Evolutionary conservation across 2,329 filamentous ascomycete species (phyloP), one percentile per base, ranked within the genome.

Genomic region (Colletotrichum musicola): DNA sequence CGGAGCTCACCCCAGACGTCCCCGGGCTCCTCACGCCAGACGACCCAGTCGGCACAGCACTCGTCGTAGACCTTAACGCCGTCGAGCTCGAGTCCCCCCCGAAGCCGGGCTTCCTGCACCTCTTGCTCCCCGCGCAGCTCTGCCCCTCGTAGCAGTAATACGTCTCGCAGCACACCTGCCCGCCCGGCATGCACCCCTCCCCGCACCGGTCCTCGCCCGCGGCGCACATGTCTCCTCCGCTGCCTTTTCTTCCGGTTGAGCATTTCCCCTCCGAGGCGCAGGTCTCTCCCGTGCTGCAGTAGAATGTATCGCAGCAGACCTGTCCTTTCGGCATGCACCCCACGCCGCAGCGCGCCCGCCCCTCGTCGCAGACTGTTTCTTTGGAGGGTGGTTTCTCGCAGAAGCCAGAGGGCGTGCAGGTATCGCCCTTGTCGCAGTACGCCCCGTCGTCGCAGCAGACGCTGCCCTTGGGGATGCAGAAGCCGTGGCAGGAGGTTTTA

Each of bases 371-470:
- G 4, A 53, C 4, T 51, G 40, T 42, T 3, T 42, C 72, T 27
- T 71, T 71, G 2, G 72, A 71, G n/a, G 72, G 69, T 4, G 63
- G 69, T 2, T 22, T 20, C 3, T 59, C 53, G 47, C 77, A 80
- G 30, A 57, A 71, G 2, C 72, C 71, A 12, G 74, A 67, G 1
- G 64, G 22, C 1, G 71, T 73, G 62, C 78, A 79, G 4, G 64
- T 71, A 49, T 78, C 64, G 25, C 77, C 77, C n/a, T 71, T 70
- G 9, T 76, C 70, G 58, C 78, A 80, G 68, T 77, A 79, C 16
- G 72, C 72, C 18, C 72, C 70, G 1, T 58, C 64, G 3, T 69
- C 53, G 46, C 78, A 80, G 71, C 78, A 80, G 4, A 76, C 76
- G 40, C 71, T 69, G 18, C 73, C 75, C 4, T 70, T 61, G 0